Conservation (phyloP, 1,139 yeast genomes). For the Magnusiomyces ingens region DNA sequence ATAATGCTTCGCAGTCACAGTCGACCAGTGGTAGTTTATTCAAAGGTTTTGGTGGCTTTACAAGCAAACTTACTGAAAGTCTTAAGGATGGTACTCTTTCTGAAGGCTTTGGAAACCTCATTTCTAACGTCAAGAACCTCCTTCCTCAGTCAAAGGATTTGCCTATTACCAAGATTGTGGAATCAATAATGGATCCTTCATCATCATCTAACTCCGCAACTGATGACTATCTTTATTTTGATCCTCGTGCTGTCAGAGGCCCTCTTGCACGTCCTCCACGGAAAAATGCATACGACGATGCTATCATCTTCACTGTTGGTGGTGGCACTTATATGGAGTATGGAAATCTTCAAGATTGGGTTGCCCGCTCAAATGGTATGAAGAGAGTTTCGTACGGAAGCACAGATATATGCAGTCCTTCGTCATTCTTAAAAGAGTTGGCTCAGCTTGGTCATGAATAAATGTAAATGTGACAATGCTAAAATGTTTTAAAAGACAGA, state of each 20-base stretch:
- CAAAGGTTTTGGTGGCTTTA: slow-evolving; percentile 69
- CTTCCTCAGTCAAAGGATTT: slow-evolving; percentile 82
- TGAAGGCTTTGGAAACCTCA: slow-evolving; percentile 85
- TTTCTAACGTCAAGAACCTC: slow-evolving; percentile 79
- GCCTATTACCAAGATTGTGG: slow-evolving; percentile 85
- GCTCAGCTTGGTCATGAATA: neutral
- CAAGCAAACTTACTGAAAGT: slow-evolving; percentile 67
- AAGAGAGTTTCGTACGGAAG: slow-evolving; percentile 73
- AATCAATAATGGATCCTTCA: slow-evolving; percentile 84
- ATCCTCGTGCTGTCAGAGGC: slow-evolving; percentile 80
- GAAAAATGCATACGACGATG: slow-evolving; percentile 71
- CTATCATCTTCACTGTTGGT: slow-evolving; percentile 87
- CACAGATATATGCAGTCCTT: slow-evolving; percentile 72
- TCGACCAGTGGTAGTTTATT: slow-evolving; percentile 35
- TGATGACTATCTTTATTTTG: slow-evolving; percentile 85
- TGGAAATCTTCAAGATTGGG: slow-evolving; percentile 91
- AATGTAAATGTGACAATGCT: neutral
- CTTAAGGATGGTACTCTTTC: slow-evolving; percentile 49
- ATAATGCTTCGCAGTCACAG: slow-evolving; percentile 16
- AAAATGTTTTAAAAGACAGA: no score
- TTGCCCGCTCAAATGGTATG: slow-evolving; percentile 36
- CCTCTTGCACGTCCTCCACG: slow-evolving; percentile 85
- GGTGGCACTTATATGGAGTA: slow-evolving; percentile 95
- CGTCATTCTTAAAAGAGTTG: slow-evolving; percentile 62
- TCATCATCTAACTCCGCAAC: slow-evolving; percentile 42